Evolutionary conservation across 2,329 filamentous ascomycete species (phyloP).

Genomic region (Talaromyces sp.): DNA sequence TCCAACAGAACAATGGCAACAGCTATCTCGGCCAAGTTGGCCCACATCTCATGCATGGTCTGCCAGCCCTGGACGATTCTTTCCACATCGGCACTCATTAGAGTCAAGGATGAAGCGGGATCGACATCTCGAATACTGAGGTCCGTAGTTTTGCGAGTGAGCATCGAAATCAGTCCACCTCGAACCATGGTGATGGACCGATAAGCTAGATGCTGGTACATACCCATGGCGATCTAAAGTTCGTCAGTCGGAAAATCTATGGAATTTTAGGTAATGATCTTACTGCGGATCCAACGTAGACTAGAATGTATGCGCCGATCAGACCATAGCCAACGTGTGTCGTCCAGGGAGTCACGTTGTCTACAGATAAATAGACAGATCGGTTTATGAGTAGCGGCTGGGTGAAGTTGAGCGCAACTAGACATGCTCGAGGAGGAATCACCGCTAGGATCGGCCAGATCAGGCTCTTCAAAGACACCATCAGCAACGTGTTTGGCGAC

Average conservation of each 20-base stretch:
- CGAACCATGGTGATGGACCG: slow-evolving; percentile 44
- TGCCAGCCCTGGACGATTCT: slow-evolving; percentile 41
- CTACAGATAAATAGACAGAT: slow-evolving; percentile 33
- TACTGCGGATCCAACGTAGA: slow-evolving; percentile 43
- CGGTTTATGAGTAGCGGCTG: slow-evolving; percentile 39
- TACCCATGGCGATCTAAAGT: slow-evolving; percentile 36
- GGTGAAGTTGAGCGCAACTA: slow-evolving; percentile 36
- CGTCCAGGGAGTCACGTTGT: slow-evolving; percentile 27
- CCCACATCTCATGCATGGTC: slow-evolving; percentile 46
- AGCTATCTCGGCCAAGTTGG: slow-evolving; percentile 43
- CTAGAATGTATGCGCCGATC: slow-evolving; percentile 42
- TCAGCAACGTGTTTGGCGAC: slow-evolving; percentile 29
- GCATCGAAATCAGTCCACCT: slow-evolving; percentile 45
- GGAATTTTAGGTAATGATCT: slow-evolving; percentile 2
- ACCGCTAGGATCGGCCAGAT: slow-evolving; percentile 35
- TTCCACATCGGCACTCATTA: slow-evolving; percentile 48
- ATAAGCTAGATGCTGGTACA: slow-evolving; percentile 43
- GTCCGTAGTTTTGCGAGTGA: slow-evolving; percentile 46
- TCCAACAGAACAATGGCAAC: slow-evolving; percentile 45
- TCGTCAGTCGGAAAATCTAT: not conserved
- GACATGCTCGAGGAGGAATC: slow-evolving; percentile 32
- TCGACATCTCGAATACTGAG: slow-evolving; percentile 34
- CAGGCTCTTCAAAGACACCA: slow-evolving; percentile 29
- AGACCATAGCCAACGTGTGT: slow-evolving; percentile 42
- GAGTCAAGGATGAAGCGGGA: slow-evolving; percentile 38